These are phyloP conservation scores for Nymphaea colorata DNA, from an alignment of 164 flowering plant species.

Conservation along the genomic window DNA sequence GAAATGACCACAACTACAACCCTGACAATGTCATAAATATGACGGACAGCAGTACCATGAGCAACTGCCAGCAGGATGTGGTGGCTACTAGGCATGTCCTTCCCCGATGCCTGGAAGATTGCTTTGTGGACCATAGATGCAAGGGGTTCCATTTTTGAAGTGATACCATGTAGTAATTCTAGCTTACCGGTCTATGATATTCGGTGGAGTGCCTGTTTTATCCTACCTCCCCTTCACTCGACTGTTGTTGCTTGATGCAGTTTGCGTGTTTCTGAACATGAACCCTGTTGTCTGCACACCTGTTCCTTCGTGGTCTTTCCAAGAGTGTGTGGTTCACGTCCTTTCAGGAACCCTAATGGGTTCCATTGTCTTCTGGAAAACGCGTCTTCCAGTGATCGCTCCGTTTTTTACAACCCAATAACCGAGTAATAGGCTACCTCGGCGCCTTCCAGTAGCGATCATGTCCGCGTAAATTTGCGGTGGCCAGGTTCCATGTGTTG, in stretches of 20 bases:
- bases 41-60: conserved; percentile 13
- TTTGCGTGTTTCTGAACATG: background rate
- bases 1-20: conserved; percentile 11
- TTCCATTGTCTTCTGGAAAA: no score
- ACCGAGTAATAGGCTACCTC: no score
- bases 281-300: background rate
- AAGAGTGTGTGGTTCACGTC: no score
- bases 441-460: no score
- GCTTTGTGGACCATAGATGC: conserved; percentile 8
- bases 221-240: background rate
- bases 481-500: no score
- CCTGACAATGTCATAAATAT: conserved; percentile 7
- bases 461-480: no score
- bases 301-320: no score
- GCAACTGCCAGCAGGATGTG: background rate
- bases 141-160: conserved; percentile 2
- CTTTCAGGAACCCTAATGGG: no score
- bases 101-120: background rate
- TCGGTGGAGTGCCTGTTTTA: conserved; percentile 10
- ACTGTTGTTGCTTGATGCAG: no score
- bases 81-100: conserved; percentile 34
- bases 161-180: conserved; percentile 11
- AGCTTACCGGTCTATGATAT: conserved; percentile 41
- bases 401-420: no score
- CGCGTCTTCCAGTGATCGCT: no score